These are phyloP conservation scores for Rhododendron kiyosumense DNA, from an alignment of 148 eudicot species.

Conservation along the genomic window DNA sequence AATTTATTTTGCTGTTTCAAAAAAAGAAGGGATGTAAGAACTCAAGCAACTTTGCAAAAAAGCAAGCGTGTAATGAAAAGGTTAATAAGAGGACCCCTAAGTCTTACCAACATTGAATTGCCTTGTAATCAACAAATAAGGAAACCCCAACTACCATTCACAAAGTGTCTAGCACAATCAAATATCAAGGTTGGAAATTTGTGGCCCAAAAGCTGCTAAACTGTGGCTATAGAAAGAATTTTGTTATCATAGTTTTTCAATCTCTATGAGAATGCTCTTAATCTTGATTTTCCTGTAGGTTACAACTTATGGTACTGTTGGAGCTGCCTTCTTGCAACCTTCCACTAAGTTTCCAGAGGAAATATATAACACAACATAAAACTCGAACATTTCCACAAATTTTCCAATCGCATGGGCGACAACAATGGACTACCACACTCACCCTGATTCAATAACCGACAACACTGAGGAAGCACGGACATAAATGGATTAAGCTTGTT, in stretches of 20 bases:
- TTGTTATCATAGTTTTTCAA: background rate
- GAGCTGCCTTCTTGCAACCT: background rate
- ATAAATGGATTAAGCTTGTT: conserved; percentile 76
- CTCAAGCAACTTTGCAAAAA: background rate
- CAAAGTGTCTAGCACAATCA: background rate
- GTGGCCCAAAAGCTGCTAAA: background rate
- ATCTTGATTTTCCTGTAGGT: background rate
- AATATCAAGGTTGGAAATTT: background rate
- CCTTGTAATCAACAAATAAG: background rate
- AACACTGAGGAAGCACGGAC: conserved; percentile 71
- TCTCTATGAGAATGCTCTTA: background rate
- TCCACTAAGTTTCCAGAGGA: background rate
- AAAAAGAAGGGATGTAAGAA: background rate
- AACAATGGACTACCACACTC: conserved; percentile 25
- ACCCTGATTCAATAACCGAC: conserved; percentile 88
- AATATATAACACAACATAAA: background rate
- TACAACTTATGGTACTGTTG: background rate
- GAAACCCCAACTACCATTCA: background rate
- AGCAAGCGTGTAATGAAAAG: background rate
- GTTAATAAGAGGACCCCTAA: background rate
- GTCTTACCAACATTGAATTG: background rate
- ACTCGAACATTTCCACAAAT: background rate
- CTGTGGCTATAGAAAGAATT: background rate
- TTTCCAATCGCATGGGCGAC: background rate
- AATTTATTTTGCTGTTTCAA: no score